phyloP scores from a whole-genome alignment of 306 rosid genomes.

The Vigna mungo region DNA sequence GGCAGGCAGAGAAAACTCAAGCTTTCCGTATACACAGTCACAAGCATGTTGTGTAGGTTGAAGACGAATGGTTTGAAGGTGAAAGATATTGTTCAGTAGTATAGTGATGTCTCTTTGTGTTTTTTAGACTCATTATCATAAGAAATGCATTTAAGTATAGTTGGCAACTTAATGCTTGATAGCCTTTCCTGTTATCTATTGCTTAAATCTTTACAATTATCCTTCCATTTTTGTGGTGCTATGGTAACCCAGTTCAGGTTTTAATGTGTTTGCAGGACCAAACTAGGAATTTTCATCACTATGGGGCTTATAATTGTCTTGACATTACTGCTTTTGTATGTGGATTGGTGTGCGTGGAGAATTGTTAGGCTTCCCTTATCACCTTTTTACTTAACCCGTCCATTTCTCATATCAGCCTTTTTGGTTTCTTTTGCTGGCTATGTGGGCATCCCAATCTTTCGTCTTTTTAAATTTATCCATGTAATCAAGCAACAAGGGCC shows the following conservation, averaged over 20 bases:
- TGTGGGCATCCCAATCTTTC: slow-evolving; percentile 79
- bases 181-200: slow-evolving; percentile 34
- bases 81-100: not conserved
- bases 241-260: slow-evolving; percentile 44
- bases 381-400: slow-evolving; percentile 82
- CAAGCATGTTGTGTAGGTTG: not conserved
- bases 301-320: slow-evolving; percentile 65
- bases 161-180: slow-evolving; percentile 19
- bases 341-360: slow-evolving; percentile 95
- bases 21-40: not conserved
- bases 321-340: slow-evolving; percentile 67
- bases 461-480: slow-evolving; percentile 64
- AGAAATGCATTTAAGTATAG: not conserved
- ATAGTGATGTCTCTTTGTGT: not conserved
- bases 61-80: not conserved
- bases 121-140: not conserved
- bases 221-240: slow-evolving; percentile 28
- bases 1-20: not conserved
- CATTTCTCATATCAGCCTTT: slow-evolving; percentile 76
- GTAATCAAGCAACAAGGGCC: slow-evolving; percentile 66
- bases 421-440: slow-evolving; percentile 83
- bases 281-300: slow-evolving; percentile 66
- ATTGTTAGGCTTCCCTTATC: slow-evolving; percentile 84
- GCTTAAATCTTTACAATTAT: slow-evolving; percentile 23
- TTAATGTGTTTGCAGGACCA: slow-evolving; percentile 65